Conservation (phyloP, 1,284 basidiomycete genomes). For the Marasmius fiardii region DNA sequence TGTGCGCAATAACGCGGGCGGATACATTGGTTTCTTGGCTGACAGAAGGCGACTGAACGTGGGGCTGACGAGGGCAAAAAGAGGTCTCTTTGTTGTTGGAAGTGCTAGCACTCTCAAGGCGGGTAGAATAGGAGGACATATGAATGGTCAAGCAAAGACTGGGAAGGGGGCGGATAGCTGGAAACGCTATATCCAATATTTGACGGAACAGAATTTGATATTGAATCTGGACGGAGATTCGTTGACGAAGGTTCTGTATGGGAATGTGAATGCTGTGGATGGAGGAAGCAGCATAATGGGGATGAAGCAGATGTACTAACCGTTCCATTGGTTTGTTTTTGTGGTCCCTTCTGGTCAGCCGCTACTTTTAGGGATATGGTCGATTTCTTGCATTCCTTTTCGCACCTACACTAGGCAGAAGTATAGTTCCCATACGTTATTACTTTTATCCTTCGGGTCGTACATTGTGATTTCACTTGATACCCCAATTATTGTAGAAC, state of each 20-base stretch:
- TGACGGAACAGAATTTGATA: slow-evolving; percentile 49
- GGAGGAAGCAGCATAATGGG: neutral
- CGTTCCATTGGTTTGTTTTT: neutral
- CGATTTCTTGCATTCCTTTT: neutral
- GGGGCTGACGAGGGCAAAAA: slow-evolving; percentile 81
- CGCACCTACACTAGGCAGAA: neutral
- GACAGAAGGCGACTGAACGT: slow-evolving; percentile 87
- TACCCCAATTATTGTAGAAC: too few relatives aligned
- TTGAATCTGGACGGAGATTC: slow-evolving; percentile 42
- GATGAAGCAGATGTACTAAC: neutral
- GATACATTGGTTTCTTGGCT: slow-evolving; percentile 86
- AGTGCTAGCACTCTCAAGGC: slow-evolving; percentile 64
- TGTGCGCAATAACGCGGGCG: slow-evolving; percentile 73
- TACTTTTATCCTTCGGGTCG: neutral
- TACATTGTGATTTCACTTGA: neutral
- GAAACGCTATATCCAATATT: slow-evolving; percentile 55
- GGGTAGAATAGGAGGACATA: neutral
- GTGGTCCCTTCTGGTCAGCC: neutral
- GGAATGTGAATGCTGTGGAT: slow-evolving; percentile 28
- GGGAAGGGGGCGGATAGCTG: slow-evolving; percentile 55
- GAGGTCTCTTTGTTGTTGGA: slow-evolving; percentile 81
- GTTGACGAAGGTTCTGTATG: slow-evolving; percentile 43
- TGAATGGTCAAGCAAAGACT: too few relatives aligned
- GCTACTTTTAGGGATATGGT: neutral
- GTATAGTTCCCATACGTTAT: neutral